Evolutionary conservation across 108 stramenopile genomes (phyloP), one percentile per base, ranked within the genome.

Genomic region (Skeletonema costatum): DNA sequence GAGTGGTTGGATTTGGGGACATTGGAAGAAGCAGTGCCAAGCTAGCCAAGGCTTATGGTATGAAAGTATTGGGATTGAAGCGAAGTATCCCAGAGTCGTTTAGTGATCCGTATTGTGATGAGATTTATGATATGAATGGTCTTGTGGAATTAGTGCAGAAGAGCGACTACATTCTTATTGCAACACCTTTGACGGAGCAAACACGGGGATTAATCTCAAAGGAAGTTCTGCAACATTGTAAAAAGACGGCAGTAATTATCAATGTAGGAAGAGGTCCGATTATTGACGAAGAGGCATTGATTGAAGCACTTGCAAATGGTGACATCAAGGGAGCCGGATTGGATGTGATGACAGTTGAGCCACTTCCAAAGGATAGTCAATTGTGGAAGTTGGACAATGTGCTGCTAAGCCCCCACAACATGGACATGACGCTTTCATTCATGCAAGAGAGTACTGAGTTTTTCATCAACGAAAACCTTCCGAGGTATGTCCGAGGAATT

Each of bases 221-320:
- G 16, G 87, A 87, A 53, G 88, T 77, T 9, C 81, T 96, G 48
- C 74, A 78, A 17, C 70, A 82, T 35, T 90, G 90, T 66, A 96
- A 96, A 66, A 16, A 83, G 56, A 86, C 78, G 3, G 74, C 88
- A 41, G 94, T 98, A 38, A 79, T 98, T 67, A 96, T 98, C 74
- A 96, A 95, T 75, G 83, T 94, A 13, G 96, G 96, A 31, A 91
- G 97, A 12, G 97, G 97, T 17, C 91, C 93, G 3, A 81, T 96
- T 25, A 82, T 98, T 32, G 96, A 98, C 66, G 96, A 98, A 74
- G 73, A 64, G 6, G 94, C 94, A 2, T 60, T 98, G 60, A 81
- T 92, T 46, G 81, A 85, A 31, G 89, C 90, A 5, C 74, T 98
- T 29, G 42, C 76, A 53, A 83, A 76, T 64, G 87, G 91, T 6